phyloP scores from a whole-genome alignment of 179 eudicot genomes.

The Beta corolliflora region DNA sequence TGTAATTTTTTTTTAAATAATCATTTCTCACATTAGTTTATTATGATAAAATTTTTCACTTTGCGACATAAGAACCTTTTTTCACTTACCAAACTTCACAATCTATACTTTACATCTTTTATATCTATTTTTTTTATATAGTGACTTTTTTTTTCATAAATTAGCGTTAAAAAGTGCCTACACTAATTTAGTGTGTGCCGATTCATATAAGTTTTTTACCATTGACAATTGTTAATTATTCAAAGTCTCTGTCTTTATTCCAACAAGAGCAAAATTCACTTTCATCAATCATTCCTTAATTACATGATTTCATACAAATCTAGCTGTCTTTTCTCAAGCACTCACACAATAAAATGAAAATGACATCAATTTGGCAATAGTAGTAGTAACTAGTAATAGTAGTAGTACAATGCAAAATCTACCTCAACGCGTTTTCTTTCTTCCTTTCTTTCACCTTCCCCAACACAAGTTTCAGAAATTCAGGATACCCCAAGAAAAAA shows the following conservation, averaged over 20 bases:
- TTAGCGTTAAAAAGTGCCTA: too few relatives aligned
- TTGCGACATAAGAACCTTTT: too few relatives aligned
- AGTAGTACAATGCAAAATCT: constrained; percentile 11
- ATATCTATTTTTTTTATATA: too few relatives aligned
- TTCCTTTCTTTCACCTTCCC: not conserved
- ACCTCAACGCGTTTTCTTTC: constrained; percentile 5
- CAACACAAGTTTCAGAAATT: not conserved
- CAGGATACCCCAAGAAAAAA: not conserved
- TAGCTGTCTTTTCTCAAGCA: not conserved
- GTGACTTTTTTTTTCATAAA: too few relatives aligned
- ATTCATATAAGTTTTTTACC: too few relatives aligned
- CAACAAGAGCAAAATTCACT: not conserved
- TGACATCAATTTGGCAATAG: constrained; percentile 11
- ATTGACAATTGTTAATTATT: too few relatives aligned
- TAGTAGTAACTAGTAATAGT: not conserved
- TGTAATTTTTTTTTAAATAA: too few relatives aligned
- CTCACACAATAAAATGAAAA: not conserved
- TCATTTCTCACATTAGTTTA: too few relatives aligned
- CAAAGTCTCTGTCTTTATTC: constrained; percentile 12
- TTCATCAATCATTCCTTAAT: not conserved
- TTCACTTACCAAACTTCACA: too few relatives aligned
- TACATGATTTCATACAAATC: not conserved
- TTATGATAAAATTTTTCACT: too few relatives aligned
- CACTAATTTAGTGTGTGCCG: too few relatives aligned
- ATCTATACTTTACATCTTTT: too few relatives aligned